Evolutionary conservation across 495 filamentous ascomycete species (phyloP).

Genomic region (Friedmanniomyces endolithicus): DNA sequence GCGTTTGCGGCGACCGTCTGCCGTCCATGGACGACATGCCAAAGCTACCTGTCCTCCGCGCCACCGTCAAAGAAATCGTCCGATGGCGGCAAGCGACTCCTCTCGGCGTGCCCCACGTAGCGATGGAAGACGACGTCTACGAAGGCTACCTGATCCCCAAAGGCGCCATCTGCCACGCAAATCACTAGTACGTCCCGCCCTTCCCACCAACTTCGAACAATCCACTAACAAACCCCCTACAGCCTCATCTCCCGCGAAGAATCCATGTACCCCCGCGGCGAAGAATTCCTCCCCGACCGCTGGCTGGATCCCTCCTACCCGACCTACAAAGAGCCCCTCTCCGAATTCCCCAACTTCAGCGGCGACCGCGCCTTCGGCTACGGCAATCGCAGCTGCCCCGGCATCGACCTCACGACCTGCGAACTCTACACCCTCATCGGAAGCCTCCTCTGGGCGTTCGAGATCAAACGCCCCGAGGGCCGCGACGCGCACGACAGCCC

Average conservation of each 20-base stretch:
- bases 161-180: slow-evolving; percentile 36
- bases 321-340: slow-evolving; percentile 23
- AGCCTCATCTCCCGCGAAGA: slow-evolving; percentile 17
- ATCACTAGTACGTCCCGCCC: slow-evolving; percentile 15
- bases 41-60: slow-evolving; percentile 35
- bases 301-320: slow-evolving; percentile 39
- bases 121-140: slow-evolving; percentile 21
- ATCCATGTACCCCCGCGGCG: slow-evolving; percentile 29
- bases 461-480: slow-evolving; percentile 28
- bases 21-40: slow-evolving; percentile 26
- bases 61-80: slow-evolving; percentile 48
- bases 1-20: slow-evolving; percentile 33
- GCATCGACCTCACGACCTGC: slow-evolving; percentile 38
- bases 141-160: slow-evolving; percentile 33
- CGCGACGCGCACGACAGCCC: neutral
- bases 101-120: slow-evolving; percentile 17
- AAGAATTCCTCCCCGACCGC: slow-evolving; percentile 36
- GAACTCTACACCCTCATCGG: slow-evolving; percentile 46
- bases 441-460: slow-evolving; percentile 46
- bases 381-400: slow-evolving; percentile 39
- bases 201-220: neutral
- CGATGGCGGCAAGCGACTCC: slow-evolving; percentile 40
- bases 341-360: slow-evolving; percentile 35
- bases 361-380: slow-evolving; percentile 39
- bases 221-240: neutral